Evolutionary conservation across 2,329 filamentous ascomycete genomes (phyloP).

Genomic region (Colletotrichum cuscutae): DNA sequence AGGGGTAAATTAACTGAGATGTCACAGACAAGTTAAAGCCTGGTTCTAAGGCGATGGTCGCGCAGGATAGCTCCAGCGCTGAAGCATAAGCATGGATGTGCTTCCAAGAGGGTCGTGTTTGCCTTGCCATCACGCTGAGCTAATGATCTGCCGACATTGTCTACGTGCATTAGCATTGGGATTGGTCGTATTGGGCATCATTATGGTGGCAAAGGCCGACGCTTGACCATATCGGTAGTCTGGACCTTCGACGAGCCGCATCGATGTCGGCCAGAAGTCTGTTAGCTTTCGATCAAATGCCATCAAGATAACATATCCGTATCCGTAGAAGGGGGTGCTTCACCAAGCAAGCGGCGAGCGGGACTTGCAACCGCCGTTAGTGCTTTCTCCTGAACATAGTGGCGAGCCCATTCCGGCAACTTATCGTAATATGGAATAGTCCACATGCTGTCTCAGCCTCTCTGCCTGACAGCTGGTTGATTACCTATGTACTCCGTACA

Average conservation of each 20-base stretch:
- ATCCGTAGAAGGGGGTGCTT: neutral
- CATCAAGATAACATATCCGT: neutral
- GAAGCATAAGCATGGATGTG: neutral
- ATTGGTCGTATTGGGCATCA: neutral
- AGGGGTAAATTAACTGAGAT: too few relatives aligned
- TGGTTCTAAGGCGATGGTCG: neutral
- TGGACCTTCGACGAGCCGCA: neutral
- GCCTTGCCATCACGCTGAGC: neutral
- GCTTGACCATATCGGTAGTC: neutral
- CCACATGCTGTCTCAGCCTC: neutral
- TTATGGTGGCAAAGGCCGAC: neutral
- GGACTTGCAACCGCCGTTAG: neutral
- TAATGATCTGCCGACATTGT: neutral
- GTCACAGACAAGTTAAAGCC: neutral
- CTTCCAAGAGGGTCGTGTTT: neutral
- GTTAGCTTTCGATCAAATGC: neutral
- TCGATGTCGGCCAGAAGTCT: neutral
- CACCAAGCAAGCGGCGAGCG: too few relatives aligned
- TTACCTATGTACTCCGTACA: too few relatives aligned
- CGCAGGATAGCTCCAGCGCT: neutral
- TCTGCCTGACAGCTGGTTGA: neutral
- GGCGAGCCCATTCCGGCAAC: neutral
- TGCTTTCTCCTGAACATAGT: neutral
- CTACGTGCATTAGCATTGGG: neutral
- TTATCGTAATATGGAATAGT: neutral